These are phyloP conservation scores for Alternaria burnsii DNA, from an alignment of 2,329 filamentous ascomycete genomes.

Conservation along the genomic window DNA sequence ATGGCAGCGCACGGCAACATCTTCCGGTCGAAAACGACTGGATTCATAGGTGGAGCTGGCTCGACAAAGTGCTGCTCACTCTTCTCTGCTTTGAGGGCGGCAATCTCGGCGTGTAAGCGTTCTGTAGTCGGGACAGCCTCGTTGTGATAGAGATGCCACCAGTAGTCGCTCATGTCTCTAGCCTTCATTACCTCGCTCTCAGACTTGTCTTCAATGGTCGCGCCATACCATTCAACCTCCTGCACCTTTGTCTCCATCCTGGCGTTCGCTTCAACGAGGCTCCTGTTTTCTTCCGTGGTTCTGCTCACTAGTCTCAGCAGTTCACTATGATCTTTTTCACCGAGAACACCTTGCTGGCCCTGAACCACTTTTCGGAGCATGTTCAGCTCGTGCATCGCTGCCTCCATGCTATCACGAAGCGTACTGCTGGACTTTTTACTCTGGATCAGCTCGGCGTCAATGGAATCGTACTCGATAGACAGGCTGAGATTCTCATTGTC, in stretches of 20 bases:
- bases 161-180: neutral
- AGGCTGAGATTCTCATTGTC: neutral
- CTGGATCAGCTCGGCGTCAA: neutral
- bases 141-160: neutral
- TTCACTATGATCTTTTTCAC: neutral
- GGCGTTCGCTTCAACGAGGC: neutral
- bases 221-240: neutral
- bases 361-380: neutral
- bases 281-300: neutral
- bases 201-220: neutral
- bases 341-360: neutral
- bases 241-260: neutral
- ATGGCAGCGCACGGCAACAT: neutral
- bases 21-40: neutral
- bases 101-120: neutral
- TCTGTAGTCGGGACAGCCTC: conserved; percentile 2
- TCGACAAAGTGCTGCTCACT: neutral
- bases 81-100: conserved; percentile 4
- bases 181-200: neutral
- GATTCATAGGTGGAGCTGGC: neutral
- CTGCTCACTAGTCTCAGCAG: neutral
- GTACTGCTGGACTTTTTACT: neutral
- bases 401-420: neutral
- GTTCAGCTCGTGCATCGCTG: neutral
- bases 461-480: neutral